A percentile compares a stretch with the other conserved stretches of the same genome.
Evolutionary conservation across 352 stramenopile genomes (phyloP).

Genomic region (Phytophthora capsici): DNA sequence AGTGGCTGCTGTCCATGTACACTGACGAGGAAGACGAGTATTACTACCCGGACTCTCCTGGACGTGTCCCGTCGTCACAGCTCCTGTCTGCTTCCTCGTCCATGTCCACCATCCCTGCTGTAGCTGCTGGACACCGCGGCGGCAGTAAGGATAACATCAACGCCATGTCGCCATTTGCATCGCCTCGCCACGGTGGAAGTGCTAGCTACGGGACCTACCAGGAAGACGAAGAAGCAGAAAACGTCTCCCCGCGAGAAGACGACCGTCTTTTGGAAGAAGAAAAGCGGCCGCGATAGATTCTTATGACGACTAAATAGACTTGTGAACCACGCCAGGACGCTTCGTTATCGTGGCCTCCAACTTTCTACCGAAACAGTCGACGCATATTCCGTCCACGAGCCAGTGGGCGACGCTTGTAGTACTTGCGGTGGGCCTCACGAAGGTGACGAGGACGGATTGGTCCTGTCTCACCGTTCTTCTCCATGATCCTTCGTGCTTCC

Average conservation of each 20-base stretch:
- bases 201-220: slow-evolving; percentile 37
- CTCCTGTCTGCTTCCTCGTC: slow-evolving; percentile 49
- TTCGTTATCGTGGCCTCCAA: not conserved
- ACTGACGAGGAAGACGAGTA: slow-evolving; percentile 62
- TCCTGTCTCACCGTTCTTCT: slow-evolving; percentile 74
- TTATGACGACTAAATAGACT: slow-evolving; percentile 51
- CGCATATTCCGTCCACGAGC: slow-evolving; percentile 64
- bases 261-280: slow-evolving; percentile 48
- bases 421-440: slow-evolving; percentile 81
- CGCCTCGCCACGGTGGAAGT: slow-evolving; percentile 22
- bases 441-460: slow-evolving; percentile 80
- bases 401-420: slow-evolving; percentile 80
- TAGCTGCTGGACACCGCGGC: slow-evolving; percentile 26
- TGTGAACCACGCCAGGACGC: slow-evolving; percentile 24
- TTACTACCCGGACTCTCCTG: slow-evolving; percentile 41
- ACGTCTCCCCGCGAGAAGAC: slow-evolving; percentile 28
- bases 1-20: slow-evolving; percentile 66
- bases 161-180: slow-evolving; percentile 37
- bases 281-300: slow-evolving; percentile 56
- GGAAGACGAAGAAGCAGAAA: slow-evolving; percentile 22
- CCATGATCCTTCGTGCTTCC: slow-evolving; percentile 85
- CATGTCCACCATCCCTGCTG: slow-evolving; percentile 36
- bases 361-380: slow-evolving; percentile 54
- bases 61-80: slow-evolving; percentile 23
- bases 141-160: slow-evolving; percentile 48